These are phyloP conservation scores for Nigrograna mackinnonii DNA, from an alignment of 2,329 filamentous ascomycete species.

Conservation along the genomic window DNA sequence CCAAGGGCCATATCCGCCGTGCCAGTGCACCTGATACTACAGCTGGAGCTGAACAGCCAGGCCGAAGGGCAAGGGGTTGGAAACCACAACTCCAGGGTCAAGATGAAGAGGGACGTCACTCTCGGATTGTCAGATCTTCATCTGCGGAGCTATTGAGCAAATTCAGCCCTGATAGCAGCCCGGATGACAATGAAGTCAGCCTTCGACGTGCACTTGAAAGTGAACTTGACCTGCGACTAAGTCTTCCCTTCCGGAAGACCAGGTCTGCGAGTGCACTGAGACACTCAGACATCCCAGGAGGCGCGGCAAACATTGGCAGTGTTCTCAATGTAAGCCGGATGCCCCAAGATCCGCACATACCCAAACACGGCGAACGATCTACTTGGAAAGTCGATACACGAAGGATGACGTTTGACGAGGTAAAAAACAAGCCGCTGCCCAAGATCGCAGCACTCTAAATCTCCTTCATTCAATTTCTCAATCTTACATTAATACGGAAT, in stretches of 20 bases:
- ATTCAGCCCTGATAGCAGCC: constrained; percentile 23
- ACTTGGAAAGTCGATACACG: constrained; percentile 3
- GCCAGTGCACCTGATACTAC: constrained; percentile 20
- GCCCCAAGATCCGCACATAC: not conserved
- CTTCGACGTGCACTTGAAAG: constrained; percentile 11
- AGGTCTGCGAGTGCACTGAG: constrained; percentile 15
- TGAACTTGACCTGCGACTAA: constrained; percentile 11
- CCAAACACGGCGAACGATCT: too few species aligned
- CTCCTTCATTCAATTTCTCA: too few species aligned
- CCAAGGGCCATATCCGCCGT: constrained; percentile 13
- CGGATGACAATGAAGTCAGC: constrained; percentile 12
- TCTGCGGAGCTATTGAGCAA: constrained; percentile 19
- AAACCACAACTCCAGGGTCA: constrained; percentile 14
- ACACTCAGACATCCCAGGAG: constrained; percentile 5
- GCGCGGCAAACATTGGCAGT: constrained; percentile 5
- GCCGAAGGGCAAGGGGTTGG: constrained; percentile 15
- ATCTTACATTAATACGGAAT: too few species aligned
- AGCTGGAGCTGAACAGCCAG: constrained; percentile 1
- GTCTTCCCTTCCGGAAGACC: constrained; percentile 9
- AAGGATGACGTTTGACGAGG: constrained; percentile 18
- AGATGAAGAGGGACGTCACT: not conserved
- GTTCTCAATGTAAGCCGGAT: constrained; percentile 7
- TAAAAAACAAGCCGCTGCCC: constrained; percentile 33
- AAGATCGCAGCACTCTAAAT: constrained; percentile 24
- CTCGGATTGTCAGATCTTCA: constrained; percentile 9